Conservation (phyloP, 2,329 filamentous ascomycete species). For the Fusarium newnesense region DNA sequence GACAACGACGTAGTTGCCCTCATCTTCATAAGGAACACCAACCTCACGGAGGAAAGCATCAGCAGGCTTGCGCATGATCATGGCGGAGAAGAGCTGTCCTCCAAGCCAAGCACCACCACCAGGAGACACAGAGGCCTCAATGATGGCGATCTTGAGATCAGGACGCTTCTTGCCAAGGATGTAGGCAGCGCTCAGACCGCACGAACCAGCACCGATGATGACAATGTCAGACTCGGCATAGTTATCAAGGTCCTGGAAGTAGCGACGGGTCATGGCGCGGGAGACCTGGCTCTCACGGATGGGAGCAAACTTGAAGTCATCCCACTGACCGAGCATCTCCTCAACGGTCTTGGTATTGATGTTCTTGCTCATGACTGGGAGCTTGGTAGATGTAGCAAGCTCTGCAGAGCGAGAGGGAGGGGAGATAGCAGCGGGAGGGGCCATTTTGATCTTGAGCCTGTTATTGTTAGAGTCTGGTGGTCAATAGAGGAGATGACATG, state of each 20-base stretch:
- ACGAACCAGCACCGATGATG: constrained; percentile 90
- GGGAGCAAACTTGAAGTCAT: constrained; percentile 81
- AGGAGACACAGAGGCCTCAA: constrained; percentile 88
- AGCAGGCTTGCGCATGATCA: constrained; percentile 94
- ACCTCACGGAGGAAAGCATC: constrained; percentile 85
- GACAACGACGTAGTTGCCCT: constrained; percentile 88
- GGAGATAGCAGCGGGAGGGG: constrained; percentile 78
- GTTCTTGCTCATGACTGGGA: constrained; percentile 35
- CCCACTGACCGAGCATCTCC: constrained; percentile 78
- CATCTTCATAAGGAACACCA: constrained; percentile 87
- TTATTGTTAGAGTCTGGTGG: constrained; percentile 44
- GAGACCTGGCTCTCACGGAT: constrained; percentile 94
- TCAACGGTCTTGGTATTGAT: constrained; percentile 48
- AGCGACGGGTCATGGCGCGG: constrained; percentile 91
- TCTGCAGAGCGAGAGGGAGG: constrained; percentile 61
- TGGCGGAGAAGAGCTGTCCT: constrained; percentile 92
- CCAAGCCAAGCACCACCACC: constrained; percentile 93
- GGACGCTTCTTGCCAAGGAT: constrained; percentile 84
- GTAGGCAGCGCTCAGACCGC: constrained; percentile 86
- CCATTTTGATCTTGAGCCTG: constrained; percentile 54
- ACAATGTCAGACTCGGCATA: constrained; percentile 95
- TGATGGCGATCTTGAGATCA: constrained; percentile 90
- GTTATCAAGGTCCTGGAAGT: constrained; percentile 88
- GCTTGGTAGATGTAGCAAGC: constrained; percentile 49
- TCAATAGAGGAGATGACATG: constrained; percentile 75